phyloP scores from a whole-genome alignment of 1,139 yeast species.

The Candida sanyaensis region DNA sequence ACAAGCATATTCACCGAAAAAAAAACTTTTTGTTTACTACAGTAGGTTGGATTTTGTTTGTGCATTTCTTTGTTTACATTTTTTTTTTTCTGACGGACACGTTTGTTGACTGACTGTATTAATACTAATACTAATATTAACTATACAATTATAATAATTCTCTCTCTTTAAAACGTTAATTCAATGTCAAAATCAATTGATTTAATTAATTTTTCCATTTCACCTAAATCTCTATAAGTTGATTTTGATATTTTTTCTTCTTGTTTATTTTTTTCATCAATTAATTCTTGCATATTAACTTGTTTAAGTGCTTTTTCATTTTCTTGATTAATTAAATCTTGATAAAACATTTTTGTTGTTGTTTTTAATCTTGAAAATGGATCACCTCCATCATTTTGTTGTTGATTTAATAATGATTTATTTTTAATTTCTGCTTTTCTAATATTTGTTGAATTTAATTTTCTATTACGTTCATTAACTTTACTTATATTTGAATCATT shows the following conservation, averaged over 20 bases:
- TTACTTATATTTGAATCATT: conserved; percentile 44
- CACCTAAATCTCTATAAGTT: conserved; percentile 47
- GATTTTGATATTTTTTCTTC: conserved; percentile 44
- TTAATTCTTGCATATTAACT: conserved; percentile 37
- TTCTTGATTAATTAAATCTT: conserved; percentile 45
- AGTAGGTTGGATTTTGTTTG: too few relatives aligned
- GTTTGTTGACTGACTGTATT: too few relatives aligned
- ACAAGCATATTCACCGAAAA: too few relatives aligned
- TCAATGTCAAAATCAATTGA: conserved; percentile 38
- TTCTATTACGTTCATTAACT: conserved; percentile 81
- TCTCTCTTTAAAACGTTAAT: conserved; percentile 5
- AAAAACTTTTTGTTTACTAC: too few relatives aligned
- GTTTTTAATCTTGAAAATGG: conserved; percentile 92
- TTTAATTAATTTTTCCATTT: conserved; percentile 42
- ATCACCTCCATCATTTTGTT: conserved; percentile 55
- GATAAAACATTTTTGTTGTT: conserved; percentile 79
- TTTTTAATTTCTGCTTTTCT: conserved; percentile 74
- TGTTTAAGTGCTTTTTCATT: conserved; percentile 47
- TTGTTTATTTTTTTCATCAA: conserved; percentile 39
- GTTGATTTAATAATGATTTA: conserved; percentile 37
- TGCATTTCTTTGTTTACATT: too few relatives aligned
- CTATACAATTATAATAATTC: background rate
- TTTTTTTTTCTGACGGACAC: too few relatives aligned
- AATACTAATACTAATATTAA: too few relatives aligned
- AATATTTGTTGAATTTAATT: conserved; percentile 72